These are phyloP conservation scores for Nepenthes mirabilis DNA, from an alignment of 148 eudicot species.

Conservation along the genomic window DNA sequence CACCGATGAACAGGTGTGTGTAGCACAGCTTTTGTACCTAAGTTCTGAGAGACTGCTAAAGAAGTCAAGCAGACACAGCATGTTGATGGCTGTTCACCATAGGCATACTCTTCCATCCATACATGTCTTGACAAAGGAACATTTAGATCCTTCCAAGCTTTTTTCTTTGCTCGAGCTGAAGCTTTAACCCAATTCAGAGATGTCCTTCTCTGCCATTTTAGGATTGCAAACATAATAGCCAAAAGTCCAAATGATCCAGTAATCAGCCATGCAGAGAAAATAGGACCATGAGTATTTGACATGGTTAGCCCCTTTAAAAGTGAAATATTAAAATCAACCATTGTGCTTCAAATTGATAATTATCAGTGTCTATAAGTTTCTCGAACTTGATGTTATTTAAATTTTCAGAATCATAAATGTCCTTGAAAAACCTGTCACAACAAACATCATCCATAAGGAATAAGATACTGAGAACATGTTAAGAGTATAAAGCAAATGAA, in stretches of 20 bases:
- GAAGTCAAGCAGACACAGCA: constrained; percentile 76
- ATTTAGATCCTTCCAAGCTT: constrained; percentile 67
- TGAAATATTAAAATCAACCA: constrained; percentile 39
- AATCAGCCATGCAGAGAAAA: constrained; percentile 57
- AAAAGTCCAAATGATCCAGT: constrained; percentile 64
- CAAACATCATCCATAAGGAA: no score
- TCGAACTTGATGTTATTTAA: no score
- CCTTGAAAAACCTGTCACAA: no score
- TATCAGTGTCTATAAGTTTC: constrained; percentile 6
- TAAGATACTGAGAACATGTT: no score
- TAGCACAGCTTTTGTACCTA: constrained; percentile 37
- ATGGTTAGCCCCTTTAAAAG: constrained; percentile 29
- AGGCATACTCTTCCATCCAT: constrained; percentile 66
- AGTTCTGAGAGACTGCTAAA: constrained; percentile 31
- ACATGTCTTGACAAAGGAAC: constrained; percentile 68
- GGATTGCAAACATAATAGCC: constrained; percentile 46
- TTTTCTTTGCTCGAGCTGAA: constrained; percentile 70
- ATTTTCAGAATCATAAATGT: no score
- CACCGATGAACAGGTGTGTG: constrained; percentile 60
- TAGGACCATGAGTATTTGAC: constrained; percentile 38
- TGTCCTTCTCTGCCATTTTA: constrained; percentile 62
- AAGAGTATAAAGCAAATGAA: no score
- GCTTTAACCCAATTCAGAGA: constrained; percentile 87
- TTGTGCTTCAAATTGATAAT: constrained; percentile 14
- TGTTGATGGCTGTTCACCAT: constrained; percentile 59